Base-by-base conservation (phyloP, 2,329 filamentous ascomycete species). In the Colletotrichum sp. region DNA sequence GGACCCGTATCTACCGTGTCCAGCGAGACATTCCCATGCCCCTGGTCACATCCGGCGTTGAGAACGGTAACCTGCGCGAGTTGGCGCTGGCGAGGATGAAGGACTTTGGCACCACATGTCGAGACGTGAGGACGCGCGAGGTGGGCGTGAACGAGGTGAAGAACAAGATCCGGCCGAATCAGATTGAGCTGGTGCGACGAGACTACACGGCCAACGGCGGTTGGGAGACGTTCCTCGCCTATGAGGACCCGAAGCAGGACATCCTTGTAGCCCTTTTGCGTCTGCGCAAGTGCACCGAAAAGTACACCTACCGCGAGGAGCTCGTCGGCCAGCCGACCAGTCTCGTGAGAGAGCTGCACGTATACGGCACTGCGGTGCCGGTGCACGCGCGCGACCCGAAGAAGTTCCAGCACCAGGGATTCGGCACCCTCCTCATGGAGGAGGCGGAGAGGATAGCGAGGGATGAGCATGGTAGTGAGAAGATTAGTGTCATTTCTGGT, bases 21-120 rank as follows among this genome's bases (percentile, higher is more conserved):
- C 97, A 99, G 88, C 93, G 97, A 84, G 97, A 99, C 86, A 99
- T 99, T 75, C 97, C 97, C n/a, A 99, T 99, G 97, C 97, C 97
- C 1, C 90, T 99, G 29, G 98, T 99, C n/a, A 99, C 97, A 0
- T 98, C 96, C 1, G 97, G 97, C 55, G 97, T 99, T 1, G 97
- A 99, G 86, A 99, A 99, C 80, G 97, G 97, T 77, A 99, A 99
- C 83, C 88, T 99, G 52, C 93, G 97, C 77, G 97, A 99, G 85
- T 88, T 99, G 65, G 96, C 97, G 1, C 88, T 99, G 71, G 96
- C 96, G n/a, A 91, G 97, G 27, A 99, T 99, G 98, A 98, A 98
- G 85, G 97, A 99, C 84, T 99, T 99, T 80, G 98, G 98, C 66
- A 99, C 97, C 0, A 95, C 95, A 1, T 99, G 98, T 83, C 95